A percentile compares a stretch with the other conserved stretches of the same genome.
Evolutionary conservation across 208 protist species (phyloP).

Genomic region (Wallacemonas rigidus): DNA sequence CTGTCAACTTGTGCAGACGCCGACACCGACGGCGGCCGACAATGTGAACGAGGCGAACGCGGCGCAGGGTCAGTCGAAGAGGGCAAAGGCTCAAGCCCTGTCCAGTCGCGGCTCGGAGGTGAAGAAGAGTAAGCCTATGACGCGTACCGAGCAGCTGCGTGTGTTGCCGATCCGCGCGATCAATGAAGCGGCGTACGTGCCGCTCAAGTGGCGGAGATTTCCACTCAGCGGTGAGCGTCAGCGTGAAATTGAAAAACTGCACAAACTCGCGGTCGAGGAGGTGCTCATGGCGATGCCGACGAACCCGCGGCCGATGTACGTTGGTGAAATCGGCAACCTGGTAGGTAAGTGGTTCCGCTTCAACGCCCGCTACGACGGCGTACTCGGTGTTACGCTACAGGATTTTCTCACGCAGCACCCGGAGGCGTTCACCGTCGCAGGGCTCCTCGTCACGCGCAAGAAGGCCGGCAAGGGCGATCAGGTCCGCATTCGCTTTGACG

Average conservation of each 20-base stretch:
- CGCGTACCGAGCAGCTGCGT: slow-evolving; percentile 36
- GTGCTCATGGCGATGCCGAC: slow-evolving; percentile 88
- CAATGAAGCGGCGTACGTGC: slow-evolving; percentile 23
- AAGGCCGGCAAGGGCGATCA: slow-evolving; percentile 61
- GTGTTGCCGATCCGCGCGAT: slow-evolving; percentile 46
- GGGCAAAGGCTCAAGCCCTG: slow-evolving; percentile 10
- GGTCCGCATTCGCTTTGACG: slow-evolving; percentile 79
- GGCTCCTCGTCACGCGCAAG: slow-evolving; percentile 70
- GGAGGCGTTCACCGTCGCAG: slow-evolving; percentile 66
- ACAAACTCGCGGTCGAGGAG: slow-evolving; percentile 66
- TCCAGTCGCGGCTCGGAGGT: slow-evolving; percentile 22
- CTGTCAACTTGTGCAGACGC: slow-evolving; percentile 52
- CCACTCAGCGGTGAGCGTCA: slow-evolving; percentile 56
- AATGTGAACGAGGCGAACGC: slow-evolving; percentile 21
- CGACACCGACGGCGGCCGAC: slow-evolving; percentile 28
- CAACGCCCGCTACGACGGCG: slow-evolving; percentile 80
- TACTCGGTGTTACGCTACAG: slow-evolving; percentile 67
- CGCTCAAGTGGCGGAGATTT: slow-evolving; percentile 53
- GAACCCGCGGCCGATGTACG: slow-evolving; percentile 73
- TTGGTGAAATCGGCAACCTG: slow-evolving; percentile 85
- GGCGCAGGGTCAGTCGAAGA: background rate
- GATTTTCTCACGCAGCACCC: slow-evolving; percentile 74
- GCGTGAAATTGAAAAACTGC: slow-evolving; percentile 45
- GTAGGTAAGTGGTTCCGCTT: slow-evolving; percentile 87
- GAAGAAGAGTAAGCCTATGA: slow-evolving; percentile 5